phyloP scores from a whole-genome alignment of 2,329 filamentous ascomycete genomes.

The Paecilomyces variotii region DNA sequence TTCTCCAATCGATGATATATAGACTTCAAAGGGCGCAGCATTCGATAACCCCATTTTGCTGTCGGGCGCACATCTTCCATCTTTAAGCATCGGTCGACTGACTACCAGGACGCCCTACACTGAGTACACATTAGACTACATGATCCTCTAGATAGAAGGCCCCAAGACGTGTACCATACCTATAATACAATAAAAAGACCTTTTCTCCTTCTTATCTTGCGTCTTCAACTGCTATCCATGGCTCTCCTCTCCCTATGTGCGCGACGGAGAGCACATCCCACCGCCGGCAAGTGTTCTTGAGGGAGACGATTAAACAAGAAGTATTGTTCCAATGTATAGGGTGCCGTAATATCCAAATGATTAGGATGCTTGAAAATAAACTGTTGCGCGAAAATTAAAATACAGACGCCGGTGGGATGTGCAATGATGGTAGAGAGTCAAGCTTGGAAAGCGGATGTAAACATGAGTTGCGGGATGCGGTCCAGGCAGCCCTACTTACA shows the following conservation, averaged over 20 bases:
- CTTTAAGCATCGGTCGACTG: not conserved
- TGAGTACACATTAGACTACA: not conserved
- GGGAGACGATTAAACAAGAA: not conserved
- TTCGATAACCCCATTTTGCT: constrained; percentile 36
- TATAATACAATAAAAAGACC: not conserved
- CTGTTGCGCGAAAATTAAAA: not conserved
- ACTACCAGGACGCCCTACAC: not conserved
- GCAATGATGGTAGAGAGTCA: not conserved
- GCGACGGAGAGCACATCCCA: not conserved
- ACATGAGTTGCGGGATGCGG: not conserved
- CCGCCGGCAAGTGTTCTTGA: not conserved
- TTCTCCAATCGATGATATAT: constrained; percentile 34
- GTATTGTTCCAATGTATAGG: not conserved
- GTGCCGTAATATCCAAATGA: not conserved
- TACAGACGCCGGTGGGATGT: not conserved
- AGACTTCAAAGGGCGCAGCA: constrained; percentile 34
- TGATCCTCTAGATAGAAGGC: not conserved
- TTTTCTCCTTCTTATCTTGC: not conserved
- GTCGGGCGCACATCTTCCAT: constrained; percentile 33
- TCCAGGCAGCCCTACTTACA: not conserved
- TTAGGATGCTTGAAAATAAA: not conserved
- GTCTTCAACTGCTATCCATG: not conserved
- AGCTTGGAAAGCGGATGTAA: not conserved
- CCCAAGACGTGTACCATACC: not conserved
- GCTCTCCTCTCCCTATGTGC: not conserved